Evolutionary conservation across 2,329 filamentous ascomycete genomes (phyloP).

Genomic region (Ceratocystiopsis minuta): DNA sequence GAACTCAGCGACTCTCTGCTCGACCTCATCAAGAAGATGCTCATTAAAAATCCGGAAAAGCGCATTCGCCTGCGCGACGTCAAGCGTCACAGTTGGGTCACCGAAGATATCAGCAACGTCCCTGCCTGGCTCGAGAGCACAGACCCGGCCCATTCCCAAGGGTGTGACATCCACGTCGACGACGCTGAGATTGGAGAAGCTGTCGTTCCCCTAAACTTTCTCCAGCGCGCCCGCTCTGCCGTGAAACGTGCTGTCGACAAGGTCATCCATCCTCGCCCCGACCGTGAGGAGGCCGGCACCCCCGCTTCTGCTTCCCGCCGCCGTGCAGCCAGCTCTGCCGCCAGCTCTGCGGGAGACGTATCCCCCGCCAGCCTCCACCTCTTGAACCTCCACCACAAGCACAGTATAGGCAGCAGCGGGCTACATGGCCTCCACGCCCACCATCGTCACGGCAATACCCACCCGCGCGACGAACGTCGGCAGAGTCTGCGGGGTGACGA

Average conservation of each 20-base stretch:
- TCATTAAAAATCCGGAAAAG: constrained; percentile 76
- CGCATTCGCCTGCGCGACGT: constrained; percentile 82
- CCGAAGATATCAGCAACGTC: constrained; percentile 57
- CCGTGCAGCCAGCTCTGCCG: constrained; percentile 42
- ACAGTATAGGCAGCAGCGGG: no score
- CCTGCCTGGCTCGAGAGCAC: constrained; percentile 83
- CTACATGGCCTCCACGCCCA: constrained; percentile 20
- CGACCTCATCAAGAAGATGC: constrained; percentile 61
- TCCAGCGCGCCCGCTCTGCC: constrained; percentile 68
- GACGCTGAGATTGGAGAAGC: constrained; percentile 78
- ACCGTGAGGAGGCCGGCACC: constrained; percentile 32
- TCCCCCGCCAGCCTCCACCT: neutral
- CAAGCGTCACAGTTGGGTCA: constrained; percentile 85
- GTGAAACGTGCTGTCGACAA: constrained; percentile 50
- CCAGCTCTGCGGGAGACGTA: constrained; percentile 31
- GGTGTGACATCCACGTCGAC: constrained; percentile 80
- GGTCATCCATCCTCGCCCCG: constrained; percentile 41
- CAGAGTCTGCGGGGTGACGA: constrained; percentile 34
- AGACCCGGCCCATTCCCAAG: constrained; percentile 61
- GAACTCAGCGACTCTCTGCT: constrained; percentile 62
- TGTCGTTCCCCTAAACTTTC: constrained; percentile 72
- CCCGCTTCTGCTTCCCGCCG: constrained; percentile 24
- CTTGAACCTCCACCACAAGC: neutral
- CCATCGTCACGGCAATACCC: constrained; percentile 21
- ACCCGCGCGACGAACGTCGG: constrained; percentile 31